Evolutionary conservation across 2,329 filamentous ascomycete genomes (phyloP), one percentile per base, ranked within the genome.

Genomic region (Orbilia javanica): DNA sequence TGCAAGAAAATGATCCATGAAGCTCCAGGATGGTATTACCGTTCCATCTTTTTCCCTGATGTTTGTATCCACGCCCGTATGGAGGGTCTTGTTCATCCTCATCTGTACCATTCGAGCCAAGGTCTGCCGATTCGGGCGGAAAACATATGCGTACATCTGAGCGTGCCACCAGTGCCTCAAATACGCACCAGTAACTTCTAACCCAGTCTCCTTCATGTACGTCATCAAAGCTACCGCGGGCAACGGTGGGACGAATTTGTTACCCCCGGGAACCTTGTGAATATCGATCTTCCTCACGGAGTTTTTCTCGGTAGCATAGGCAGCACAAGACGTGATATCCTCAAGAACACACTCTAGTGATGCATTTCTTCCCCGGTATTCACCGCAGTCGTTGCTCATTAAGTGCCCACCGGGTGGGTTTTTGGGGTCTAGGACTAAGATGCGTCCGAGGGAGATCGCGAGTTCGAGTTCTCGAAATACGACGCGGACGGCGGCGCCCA

Each of bases 91-190:
- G 15, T 77, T 60, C 29, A 44, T 44, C 60, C 73, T 77, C 73
- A 77, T 77, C 50, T 77, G 57, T 50, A 60, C 34, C 46, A 77
- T 77, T n/a, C 73, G 65, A 25, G 46, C 57, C 15, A 77, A 20
- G 1, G 66, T 57, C 7, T 62, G 27, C 25, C n/a, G 34, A n/a
- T 77, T 77, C 31, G 73, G 73, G 15, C 73, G 65, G 25, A 77
- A 70, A 20, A 77, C 18, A 36, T 70, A 77, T 13, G 34, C 73
- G 36, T 77, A 77, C 31, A 77, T 60, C 66, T 77, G 73, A 22
- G 50, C 18, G 18, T 67, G 73, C 73, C 73, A 77, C 73, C 73
- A 77, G 44, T 77, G 71, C n/a, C 73, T 65, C 66, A 77, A 27
- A 20, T 52, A 39, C 3, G 73, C 66, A 34, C 73, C 73, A 25